phyloP scores from a whole-genome alignment of 345 rosid genomes.

The Melaleuca quinquenervia region DNA sequence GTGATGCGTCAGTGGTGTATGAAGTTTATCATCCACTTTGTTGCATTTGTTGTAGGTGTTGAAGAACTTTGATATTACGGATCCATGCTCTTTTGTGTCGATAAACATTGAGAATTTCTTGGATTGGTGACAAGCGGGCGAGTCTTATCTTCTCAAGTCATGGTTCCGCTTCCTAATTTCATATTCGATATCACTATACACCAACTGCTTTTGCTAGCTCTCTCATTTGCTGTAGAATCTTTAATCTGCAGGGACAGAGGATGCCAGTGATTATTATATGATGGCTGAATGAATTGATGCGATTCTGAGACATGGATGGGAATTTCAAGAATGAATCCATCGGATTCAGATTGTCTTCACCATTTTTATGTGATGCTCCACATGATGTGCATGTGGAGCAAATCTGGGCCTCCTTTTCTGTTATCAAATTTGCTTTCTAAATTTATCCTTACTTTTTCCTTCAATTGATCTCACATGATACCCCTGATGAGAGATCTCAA shows the following conservation, averaged over 20 bases:
- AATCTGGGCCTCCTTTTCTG: not conserved
- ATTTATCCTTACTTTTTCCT: not conserved
- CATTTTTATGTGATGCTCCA: not conserved
- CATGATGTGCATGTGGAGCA: not conserved
- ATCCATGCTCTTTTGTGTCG: constrained; percentile 80
- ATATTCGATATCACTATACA: not conserved
- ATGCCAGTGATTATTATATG: not conserved
- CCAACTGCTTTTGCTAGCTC: not conserved
- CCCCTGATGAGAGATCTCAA: not conserved
- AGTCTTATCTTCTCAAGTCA: not conserved
- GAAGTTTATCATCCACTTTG: not conserved
- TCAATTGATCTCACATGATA: not conserved
- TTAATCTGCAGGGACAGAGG: not conserved
- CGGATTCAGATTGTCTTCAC: not conserved
- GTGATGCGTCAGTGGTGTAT: not conserved
- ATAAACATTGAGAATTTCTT: constrained; percentile 36
- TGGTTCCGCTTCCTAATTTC: not conserved
- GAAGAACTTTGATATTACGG: constrained; percentile 61
- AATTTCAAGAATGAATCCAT: not conserved
- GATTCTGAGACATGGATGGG: not conserved
- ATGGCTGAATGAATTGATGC: not conserved
- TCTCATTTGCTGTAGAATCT: not conserved
- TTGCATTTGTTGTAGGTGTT: constrained; percentile 34
- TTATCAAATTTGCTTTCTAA: not conserved
- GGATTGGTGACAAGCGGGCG: not conserved